phyloP scores from a whole-genome alignment of 2,329 filamentous ascomycete genomes.

The Ceratocystis ficicola region DNA sequence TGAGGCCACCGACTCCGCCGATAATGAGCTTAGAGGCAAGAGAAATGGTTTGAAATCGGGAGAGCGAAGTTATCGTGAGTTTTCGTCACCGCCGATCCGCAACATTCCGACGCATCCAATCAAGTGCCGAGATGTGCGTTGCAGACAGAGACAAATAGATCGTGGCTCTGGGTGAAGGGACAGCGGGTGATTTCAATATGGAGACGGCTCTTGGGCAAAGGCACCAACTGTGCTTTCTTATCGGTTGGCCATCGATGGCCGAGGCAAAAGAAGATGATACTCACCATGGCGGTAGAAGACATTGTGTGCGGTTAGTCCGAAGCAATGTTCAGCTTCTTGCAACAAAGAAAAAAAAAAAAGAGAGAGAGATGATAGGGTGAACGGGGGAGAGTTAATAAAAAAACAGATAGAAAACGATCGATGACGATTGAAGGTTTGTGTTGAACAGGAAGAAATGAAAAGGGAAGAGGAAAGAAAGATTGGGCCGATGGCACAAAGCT shows the following conservation, averaged over 20 bases:
- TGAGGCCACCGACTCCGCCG: slow-evolving; percentile 5
- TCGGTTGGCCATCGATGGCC: background rate
- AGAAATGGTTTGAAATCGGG: background rate
- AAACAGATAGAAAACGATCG: slow-evolving; percentile 3
- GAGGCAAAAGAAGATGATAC: slow-evolving; percentile 6
- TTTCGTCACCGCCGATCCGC: background rate
- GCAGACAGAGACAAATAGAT: background rate
- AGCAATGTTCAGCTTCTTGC: slow-evolving; percentile 1
- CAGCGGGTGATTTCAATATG: background rate
- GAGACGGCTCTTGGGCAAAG: background rate
- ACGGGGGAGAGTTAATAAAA: slow-evolving; percentile 2
- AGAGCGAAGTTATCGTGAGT: background rate
- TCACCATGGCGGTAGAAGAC: slow-evolving; percentile 17
- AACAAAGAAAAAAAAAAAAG: background rate
- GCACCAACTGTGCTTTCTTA: background rate
- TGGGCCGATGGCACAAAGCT: slow-evolving; percentile 11
- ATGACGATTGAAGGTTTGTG: slow-evolving; percentile 5
- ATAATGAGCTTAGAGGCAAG: background rate
- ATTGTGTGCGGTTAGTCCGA: slow-evolving; percentile 13
- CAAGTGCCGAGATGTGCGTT: background rate
- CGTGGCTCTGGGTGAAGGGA: background rate
- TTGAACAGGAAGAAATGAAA: slow-evolving; percentile 8
- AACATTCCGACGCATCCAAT: background rate
- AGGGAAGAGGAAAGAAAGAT: slow-evolving; percentile 7
- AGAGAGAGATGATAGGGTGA: background rate